phyloP scores from a whole-genome alignment of 352 stramenopile genomes.

The Phytophthora citricola region DNA sequence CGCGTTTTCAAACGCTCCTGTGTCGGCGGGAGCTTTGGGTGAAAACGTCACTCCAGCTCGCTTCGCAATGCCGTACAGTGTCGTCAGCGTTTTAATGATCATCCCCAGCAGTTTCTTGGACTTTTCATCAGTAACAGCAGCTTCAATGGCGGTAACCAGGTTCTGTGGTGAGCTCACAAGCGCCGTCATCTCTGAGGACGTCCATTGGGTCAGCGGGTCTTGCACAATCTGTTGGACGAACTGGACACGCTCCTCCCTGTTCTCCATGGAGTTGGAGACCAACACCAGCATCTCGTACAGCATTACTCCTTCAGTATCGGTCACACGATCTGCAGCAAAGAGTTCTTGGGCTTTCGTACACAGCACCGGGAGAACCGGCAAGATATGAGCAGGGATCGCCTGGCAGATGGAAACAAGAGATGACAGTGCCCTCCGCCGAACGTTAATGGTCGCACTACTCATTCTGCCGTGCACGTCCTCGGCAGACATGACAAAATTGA shows the following conservation, averaged over 20 bases:
- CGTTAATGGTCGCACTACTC: slow-evolving; percentile 75
- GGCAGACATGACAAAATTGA: slow-evolving; percentile 72
- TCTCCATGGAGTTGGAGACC: slow-evolving; percentile 83
- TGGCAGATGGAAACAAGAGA: slow-evolving; percentile 85
- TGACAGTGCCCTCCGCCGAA: slow-evolving; percentile 67
- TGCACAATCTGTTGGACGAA: slow-evolving; percentile 83
- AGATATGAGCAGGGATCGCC: slow-evolving; percentile 72
- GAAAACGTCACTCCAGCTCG: slow-evolving; percentile 42
- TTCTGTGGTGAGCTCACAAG: slow-evolving; percentile 64
- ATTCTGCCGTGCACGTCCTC: slow-evolving; percentile 73
- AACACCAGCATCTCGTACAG: slow-evolving; percentile 86
- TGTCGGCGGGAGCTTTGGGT: slow-evolving; percentile 25
- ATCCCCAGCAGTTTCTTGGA: slow-evolving; percentile 56
- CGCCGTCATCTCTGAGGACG: slow-evolving; percentile 62
- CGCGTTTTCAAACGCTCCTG: slow-evolving; percentile 53
- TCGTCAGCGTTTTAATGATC: slow-evolving; percentile 80
- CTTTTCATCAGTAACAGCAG: slow-evolving; percentile 40
- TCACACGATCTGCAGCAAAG: slow-evolving; percentile 74
- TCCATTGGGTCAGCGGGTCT: slow-evolving; percentile 71
- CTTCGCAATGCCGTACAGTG: slow-evolving; percentile 80
- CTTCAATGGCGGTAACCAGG: slow-evolving; percentile 66
- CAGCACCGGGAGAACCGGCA: slow-evolving; percentile 76
- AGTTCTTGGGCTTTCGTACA: slow-evolving; percentile 73
- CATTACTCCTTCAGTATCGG: slow-evolving; percentile 78
- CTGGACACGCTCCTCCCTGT: slow-evolving; percentile 57